Percentiles rank a stretch among this genome's conserved stretches.
Evolutionary conservation across 352 stramenopile genomes (phyloP).

Genomic region (Globisporangium abappressorium): DNA sequence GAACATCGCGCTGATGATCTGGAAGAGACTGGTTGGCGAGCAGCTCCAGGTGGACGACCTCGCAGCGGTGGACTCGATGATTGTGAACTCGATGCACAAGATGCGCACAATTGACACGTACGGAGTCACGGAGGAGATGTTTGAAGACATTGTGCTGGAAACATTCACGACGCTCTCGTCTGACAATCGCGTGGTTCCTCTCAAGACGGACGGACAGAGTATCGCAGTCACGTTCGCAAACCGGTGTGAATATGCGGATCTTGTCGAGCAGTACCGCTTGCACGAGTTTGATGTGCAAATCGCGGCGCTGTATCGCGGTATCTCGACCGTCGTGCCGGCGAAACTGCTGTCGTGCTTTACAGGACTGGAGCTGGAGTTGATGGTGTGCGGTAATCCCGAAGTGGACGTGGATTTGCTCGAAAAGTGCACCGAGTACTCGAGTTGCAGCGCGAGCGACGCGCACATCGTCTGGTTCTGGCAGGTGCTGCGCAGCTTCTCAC

Average conservation of each 20-base stretch:
- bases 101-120: slow-evolving; percentile 78
- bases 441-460: slow-evolving; percentile 58
- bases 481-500: slow-evolving; percentile 67
- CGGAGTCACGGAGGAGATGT: slow-evolving; percentile 82
- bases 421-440: slow-evolving; percentile 85
- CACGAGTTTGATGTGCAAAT: slow-evolving; percentile 72
- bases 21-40: slow-evolving; percentile 87
- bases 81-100: slow-evolving; percentile 86
- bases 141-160: slow-evolving; percentile 90
- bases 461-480: slow-evolving; percentile 90
- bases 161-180: slow-evolving; percentile 88
- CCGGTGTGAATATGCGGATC: slow-evolving; percentile 71
- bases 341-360: slow-evolving; percentile 80
- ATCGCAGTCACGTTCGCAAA: slow-evolving; percentile 80
- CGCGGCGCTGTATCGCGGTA: slow-evolving; percentile 44
- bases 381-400: slow-evolving; percentile 83
- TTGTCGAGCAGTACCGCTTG: slow-evolving; percentile 78
- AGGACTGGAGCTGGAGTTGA: slow-evolving; percentile 69
- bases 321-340: slow-evolving; percentile 75
- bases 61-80: slow-evolving; percentile 76
- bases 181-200: slow-evolving; percentile 74
- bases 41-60: slow-evolving; percentile 78
- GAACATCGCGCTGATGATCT: slow-evolving; percentile 84
- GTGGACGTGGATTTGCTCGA: slow-evolving; percentile 81
- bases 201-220: slow-evolving; percentile 60